These are phyloP conservation scores for Arabis alpina DNA, from an alignment of 345 rosid species.

Conservation along the genomic window DNA sequence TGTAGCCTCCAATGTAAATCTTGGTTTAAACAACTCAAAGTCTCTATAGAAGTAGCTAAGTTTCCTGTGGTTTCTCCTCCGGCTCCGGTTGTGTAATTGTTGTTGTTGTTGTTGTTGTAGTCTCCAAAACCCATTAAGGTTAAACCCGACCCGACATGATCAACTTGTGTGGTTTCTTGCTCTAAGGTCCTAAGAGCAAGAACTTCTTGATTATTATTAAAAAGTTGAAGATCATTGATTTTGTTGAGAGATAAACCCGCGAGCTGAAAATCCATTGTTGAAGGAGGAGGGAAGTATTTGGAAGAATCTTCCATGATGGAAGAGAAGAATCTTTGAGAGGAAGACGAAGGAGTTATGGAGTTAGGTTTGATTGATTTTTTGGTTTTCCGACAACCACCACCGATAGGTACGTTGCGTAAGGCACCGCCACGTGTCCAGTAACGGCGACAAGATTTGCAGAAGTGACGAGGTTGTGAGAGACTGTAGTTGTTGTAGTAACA, in stretches of 20 bases:
- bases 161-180: constrained; percentile 18
- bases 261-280: constrained; percentile 82
- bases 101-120: constrained; percentile 30
- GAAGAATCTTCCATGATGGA: constrained; percentile 60
- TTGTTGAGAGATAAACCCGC: constrained; percentile 66
- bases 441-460: constrained; percentile 84
- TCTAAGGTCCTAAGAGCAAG: constrained; percentile 45
- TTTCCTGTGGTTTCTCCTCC: constrained; percentile 53
- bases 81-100: constrained; percentile 36
- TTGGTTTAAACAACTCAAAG: constrained; percentile 89
- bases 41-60: constrained; percentile 87
- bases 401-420: constrained; percentile 81
- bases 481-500: constrained; percentile 96
- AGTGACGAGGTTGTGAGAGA: constrained; percentile 83
- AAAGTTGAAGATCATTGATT: constrained; percentile 47
- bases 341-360: constrained; percentile 45
- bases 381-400: constrained; percentile 83
- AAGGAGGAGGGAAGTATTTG: constrained; percentile 58
- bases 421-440: constrained; percentile 95
- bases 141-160: constrained; percentile 50
- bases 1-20: constrained; percentile 99
- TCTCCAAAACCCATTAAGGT: constrained; percentile 59
- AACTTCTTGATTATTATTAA: constrained; percentile 50
- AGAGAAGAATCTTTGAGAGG: constrained; percentile 56
- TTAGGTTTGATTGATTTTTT: constrained; percentile 59